These are phyloP conservation scores for Blastomyces gilchristii DNA, from an alignment of 2,329 filamentous ascomycete genomes.

Conservation along the genomic window DNA sequence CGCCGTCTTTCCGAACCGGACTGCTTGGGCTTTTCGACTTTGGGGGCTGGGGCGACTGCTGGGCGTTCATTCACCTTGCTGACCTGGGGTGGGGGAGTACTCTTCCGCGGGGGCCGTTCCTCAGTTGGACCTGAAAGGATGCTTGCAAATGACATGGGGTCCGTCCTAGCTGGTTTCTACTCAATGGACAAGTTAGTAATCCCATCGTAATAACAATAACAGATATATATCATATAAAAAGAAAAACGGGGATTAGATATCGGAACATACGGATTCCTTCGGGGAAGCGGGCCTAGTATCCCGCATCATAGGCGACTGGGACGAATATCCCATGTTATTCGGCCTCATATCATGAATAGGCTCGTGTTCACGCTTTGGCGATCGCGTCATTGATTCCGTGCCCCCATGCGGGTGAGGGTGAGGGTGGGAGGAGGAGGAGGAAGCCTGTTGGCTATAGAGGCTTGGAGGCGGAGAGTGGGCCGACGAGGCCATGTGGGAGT, in stretches of 20 bases:
- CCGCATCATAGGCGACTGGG: slow-evolving; percentile 26
- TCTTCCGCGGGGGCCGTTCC: slow-evolving; percentile 41
- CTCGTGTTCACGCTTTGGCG: slow-evolving; percentile 34
- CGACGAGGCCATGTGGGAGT: slow-evolving; percentile 27
- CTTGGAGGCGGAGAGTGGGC: slow-evolving; percentile 24
- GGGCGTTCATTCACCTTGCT: slow-evolving; percentile 21
- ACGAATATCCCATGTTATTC: slow-evolving; percentile 24
- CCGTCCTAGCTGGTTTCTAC: slow-evolving; percentile 62
- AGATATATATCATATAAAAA: not conserved
- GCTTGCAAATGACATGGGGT: slow-evolving; percentile 93
- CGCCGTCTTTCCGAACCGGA: slow-evolving; percentile 21
- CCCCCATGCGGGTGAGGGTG: slow-evolving; percentile 35
- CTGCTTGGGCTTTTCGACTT: slow-evolving; percentile 22
- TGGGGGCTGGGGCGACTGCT: slow-evolving; percentile 21
- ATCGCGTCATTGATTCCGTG: slow-evolving; percentile 31
- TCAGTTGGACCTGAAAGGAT: slow-evolving; percentile 76
- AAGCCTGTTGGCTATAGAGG: slow-evolving; percentile 26
- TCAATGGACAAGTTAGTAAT: slow-evolving; percentile 17
- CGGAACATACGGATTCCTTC: slow-evolving; percentile 32
- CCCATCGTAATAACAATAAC: not conserved
- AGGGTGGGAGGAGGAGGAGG: slow-evolving; percentile 16
- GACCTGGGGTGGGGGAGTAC: slow-evolving; percentile 31
- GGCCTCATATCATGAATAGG: slow-evolving; percentile 24
- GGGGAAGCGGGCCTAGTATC: slow-evolving; percentile 27
- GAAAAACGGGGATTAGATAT: not conserved